Evolutionary conservation across 495 filamentous ascomycete genomes (phyloP).

Genomic region (Hypoxylon intermedium): DNA sequence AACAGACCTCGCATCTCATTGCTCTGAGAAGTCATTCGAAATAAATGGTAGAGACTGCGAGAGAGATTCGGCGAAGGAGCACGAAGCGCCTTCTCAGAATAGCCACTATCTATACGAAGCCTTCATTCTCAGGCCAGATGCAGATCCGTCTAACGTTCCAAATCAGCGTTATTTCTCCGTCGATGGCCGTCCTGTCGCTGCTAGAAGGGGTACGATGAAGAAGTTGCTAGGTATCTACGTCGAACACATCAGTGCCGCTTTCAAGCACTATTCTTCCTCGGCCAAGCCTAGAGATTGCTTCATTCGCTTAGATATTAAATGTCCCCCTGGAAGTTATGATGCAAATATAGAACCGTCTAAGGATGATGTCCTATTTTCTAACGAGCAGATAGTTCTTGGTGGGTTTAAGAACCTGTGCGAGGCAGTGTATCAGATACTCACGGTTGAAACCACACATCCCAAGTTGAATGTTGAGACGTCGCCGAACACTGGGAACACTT

Average conservation of each 20-base stretch:
- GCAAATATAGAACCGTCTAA: constrained; percentile 90
- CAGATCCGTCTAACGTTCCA: constrained; percentile 61
- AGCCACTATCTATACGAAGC: constrained; percentile 54
- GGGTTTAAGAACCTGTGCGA: constrained; percentile 63
- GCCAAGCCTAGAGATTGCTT: constrained; percentile 67
- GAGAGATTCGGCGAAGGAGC: background rate
- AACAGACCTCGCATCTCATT: constrained; percentile 63
- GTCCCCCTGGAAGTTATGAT: constrained; percentile 78
- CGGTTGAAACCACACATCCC: background rate
- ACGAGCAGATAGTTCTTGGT: constrained; percentile 59
- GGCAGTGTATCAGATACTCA: constrained; percentile 52
- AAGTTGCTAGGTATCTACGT: constrained; percentile 61
- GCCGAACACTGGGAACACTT: background rate
- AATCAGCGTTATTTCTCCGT: constrained; percentile 74
- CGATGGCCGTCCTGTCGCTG: constrained; percentile 77
- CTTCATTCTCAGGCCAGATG: constrained; percentile 63
- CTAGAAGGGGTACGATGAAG: constrained; percentile 67
- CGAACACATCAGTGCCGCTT: constrained; percentile 23
- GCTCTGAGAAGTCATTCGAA: constrained; percentile 41
- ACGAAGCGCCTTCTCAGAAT: background rate
- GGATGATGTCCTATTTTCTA: constrained; percentile 81
- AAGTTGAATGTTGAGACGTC: background rate
- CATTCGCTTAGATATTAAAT: constrained; percentile 74
- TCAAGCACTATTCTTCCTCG: background rate
- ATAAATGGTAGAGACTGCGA: constrained; percentile 8